Evolutionary conservation across 371 early-diverging fungal genomes (phyloP).

Genomic region (Mortierella sp.): DNA sequence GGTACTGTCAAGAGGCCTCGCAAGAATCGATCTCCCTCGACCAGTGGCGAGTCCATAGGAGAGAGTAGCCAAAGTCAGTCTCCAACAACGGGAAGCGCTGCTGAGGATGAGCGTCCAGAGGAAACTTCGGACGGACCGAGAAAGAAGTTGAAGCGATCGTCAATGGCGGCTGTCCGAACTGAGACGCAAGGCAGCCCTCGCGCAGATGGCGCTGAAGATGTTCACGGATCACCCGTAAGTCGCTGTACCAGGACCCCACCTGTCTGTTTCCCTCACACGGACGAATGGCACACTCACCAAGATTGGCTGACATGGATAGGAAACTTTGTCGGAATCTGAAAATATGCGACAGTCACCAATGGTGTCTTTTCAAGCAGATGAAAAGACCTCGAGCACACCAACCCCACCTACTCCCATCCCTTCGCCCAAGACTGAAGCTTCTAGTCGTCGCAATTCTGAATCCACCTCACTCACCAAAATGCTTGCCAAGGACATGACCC

Average conservation of each 20-base stretch:
- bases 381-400: slow-evolving; percentile 6
- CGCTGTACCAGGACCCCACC: neutral
- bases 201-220: neutral
- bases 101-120: neutral
- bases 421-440: slow-evolving; percentile 20
- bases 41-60: neutral
- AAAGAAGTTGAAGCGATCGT: slow-evolving; percentile 44
- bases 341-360: neutral
- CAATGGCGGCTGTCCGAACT: slow-evolving; percentile 42
- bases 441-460: slow-evolving; percentile 26
- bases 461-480: slow-evolving; percentile 14
- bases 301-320: too few species aligned
- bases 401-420: slow-evolving; percentile 39
- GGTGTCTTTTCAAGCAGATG: neutral
- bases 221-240: slow-evolving; percentile 1
- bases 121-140: neutral
- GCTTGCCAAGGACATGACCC: slow-evolving; percentile 26
- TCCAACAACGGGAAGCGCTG: slow-evolving; percentile 2
- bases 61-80: neutral
- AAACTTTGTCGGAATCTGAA: slow-evolving; percentile 3
- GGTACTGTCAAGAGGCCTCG: slow-evolving; percentile 27
- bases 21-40: slow-evolving; percentile 1
- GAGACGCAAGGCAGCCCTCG: slow-evolving; percentile 19
- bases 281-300: neutral
- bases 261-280: neutral